Conservation (phyloP, 2,329 filamentous ascomycete genomes). For the Aspergillus hortae region DNA sequence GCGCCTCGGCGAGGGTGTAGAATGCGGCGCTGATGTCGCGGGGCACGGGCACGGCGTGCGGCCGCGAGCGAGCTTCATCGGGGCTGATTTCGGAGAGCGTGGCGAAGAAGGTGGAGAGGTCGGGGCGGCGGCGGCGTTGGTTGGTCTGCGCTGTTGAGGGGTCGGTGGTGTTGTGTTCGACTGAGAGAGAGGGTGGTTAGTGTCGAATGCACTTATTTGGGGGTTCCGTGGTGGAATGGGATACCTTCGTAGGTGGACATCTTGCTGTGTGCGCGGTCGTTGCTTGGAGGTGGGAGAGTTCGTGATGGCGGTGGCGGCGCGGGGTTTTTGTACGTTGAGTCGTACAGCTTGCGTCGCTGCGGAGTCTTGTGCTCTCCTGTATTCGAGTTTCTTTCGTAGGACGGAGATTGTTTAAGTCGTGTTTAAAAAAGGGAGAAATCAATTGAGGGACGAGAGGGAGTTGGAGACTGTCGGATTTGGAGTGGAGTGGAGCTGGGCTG, state of each 20-base stretch:
- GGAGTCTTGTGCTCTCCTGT: too few species aligned
- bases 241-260: constrained; percentile 45
- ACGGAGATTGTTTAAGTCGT: too few species aligned
- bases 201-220: neutral
- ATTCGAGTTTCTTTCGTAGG: too few species aligned
- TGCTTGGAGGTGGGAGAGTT: constrained; percentile 5
- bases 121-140: constrained; percentile 53
- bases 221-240: neutral
- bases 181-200: constrained; percentile 20
- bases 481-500: too few species aligned
- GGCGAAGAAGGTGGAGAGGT: constrained; percentile 63
- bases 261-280: constrained; percentile 12
- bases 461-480: too few species aligned
- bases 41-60: constrained; percentile 58
- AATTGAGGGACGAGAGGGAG: too few species aligned
- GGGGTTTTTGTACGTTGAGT: neutral
- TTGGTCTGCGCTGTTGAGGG: constrained; percentile 19
- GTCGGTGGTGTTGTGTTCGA: constrained; percentile 41
- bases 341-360: too few species aligned
- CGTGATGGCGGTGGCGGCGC: neutral
- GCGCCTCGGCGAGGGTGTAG: constrained; percentile 58
- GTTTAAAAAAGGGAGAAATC: too few species aligned
- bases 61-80: constrained; percentile 48
- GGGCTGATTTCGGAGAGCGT: constrained; percentile 57
- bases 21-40: constrained; percentile 59